Percentiles rank a stretch among this genome's conserved stretches.
Conservation (phyloP, 768 basidiomycete genomes). For the Suillus paluster region DNA sequence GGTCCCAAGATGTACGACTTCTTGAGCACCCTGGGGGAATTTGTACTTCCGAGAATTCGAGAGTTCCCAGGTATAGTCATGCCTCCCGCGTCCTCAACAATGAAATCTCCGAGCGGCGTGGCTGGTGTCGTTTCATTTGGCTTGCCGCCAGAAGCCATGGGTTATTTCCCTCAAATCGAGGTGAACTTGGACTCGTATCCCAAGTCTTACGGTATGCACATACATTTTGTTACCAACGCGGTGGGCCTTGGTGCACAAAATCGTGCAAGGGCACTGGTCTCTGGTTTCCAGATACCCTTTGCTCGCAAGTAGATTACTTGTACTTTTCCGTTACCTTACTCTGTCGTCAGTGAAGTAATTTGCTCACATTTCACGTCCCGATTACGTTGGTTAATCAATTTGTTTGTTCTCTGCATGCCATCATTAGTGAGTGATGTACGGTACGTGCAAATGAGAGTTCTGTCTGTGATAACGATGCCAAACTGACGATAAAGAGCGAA, state of each 20-base stretch:
- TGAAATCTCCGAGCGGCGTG: constrained; percentile 75
- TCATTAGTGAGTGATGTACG: constrained; percentile 30
- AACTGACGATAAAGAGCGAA: constrained; percentile 20
- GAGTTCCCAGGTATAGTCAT: constrained; percentile 87
- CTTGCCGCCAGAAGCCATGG: constrained; percentile 81
- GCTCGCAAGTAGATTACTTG: constrained; percentile 40
- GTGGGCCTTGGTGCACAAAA: constrained; percentile 90
- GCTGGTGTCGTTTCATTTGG: constrained; percentile 92
- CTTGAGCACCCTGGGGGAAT: constrained; percentile 84
- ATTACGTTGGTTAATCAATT: constrained; percentile 5
- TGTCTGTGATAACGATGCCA: constrained; percentile 25
- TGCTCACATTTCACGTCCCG: neutral
- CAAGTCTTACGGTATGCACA: constrained; percentile 85
- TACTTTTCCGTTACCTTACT: neutral
- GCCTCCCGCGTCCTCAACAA: constrained; percentile 71
- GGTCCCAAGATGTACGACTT: constrained; percentile 97
- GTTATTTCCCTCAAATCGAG: constrained; percentile 94
- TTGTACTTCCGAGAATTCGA: constrained; percentile 91
- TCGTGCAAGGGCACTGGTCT: constrained; percentile 81
- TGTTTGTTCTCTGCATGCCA: constrained; percentile 17
- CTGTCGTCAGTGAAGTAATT: neutral
- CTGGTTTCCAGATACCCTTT: constrained; percentile 94
- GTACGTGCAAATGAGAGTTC: constrained; percentile 38
- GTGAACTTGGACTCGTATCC: constrained; percentile 92
- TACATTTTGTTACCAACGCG: constrained; percentile 92